Evolutionary conservation across 2,329 filamentous ascomycete genomes (phyloP).

Genomic region (Lachnellula willkommii): DNA sequence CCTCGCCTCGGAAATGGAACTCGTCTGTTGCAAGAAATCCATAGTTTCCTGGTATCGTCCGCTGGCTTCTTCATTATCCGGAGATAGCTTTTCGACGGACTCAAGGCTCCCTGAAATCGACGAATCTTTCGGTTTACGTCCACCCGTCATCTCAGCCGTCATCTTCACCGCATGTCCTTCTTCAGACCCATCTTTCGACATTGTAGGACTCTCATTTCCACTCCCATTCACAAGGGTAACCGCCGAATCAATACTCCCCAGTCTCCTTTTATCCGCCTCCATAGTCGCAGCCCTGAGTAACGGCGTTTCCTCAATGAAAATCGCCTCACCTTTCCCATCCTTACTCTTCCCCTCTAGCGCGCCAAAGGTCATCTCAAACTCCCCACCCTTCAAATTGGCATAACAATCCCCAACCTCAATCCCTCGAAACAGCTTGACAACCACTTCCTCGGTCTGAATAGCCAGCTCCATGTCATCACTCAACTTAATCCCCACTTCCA

Average conservation of each 20-base stretch:
- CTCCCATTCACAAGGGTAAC: neutral
- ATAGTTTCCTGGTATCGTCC: slow-evolving; percentile 39
- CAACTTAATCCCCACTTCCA: slow-evolving; percentile 49
- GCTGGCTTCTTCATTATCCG: slow-evolving; percentile 40
- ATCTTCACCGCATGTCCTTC: slow-evolving; percentile 19
- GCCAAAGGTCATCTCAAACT: slow-evolving; percentile 46
- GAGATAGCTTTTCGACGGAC: slow-evolving; percentile 38
- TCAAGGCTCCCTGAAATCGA: slow-evolving; percentile 35
- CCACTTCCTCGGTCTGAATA: slow-evolving; percentile 45
- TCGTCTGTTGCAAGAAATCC: slow-evolving; percentile 36
- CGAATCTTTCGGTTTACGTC: slow-evolving; percentile 33
- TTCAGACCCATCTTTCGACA: neutral
- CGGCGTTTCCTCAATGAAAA: slow-evolving; percentile 41
- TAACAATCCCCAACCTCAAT: slow-evolving; percentile 49
- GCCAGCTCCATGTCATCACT: slow-evolving; percentile 49
- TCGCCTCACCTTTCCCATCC: slow-evolving; percentile 35
- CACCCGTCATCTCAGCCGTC: slow-evolving; percentile 35
- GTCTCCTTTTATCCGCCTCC: slow-evolving; percentile 20
- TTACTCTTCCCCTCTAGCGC: slow-evolving; percentile 32
- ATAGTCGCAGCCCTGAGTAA: slow-evolving; percentile 40
- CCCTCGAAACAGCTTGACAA: slow-evolving; percentile 42
- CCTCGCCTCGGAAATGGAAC: slow-evolving; percentile 34
- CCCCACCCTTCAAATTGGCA: slow-evolving; percentile 49
- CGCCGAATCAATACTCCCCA: slow-evolving; percentile 2
- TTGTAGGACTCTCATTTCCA: neutral